Evolutionary conservation across 225 moss, liverwort and hornwort genomes (phyloP), one percentile per base, ranked within the genome.

Genomic region (Marchantia polymorpha): DNA sequence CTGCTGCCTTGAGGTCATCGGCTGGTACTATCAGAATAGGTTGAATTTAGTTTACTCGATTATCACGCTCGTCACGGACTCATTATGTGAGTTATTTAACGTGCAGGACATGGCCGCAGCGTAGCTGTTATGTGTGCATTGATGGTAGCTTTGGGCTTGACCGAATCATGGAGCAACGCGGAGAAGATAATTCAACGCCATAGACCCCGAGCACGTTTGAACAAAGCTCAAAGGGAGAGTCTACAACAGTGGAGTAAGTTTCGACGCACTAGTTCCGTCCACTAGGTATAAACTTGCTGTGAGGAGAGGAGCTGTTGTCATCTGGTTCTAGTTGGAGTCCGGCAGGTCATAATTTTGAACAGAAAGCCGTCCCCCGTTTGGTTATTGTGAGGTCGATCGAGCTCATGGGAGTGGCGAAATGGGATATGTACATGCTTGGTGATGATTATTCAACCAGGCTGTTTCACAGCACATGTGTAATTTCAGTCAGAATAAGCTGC

Each of bases 41-140:
- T 39, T 39, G 39, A 39, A 39, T 39, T 2, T 39, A 39, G 39
- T 39, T 39, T 39, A 39, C 39, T 39, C 39, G 39, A 69, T 1
- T 46, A 69, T 16, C 70, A 49, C 20, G 48, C 15, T 53, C 25
- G 13, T 22, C 11, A 25, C 13, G 25, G 27, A 27, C 52, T 74
- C 58, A 31, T 53, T 7, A 17, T 39, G 17, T 13, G 75, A 11
- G 0, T 75, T 6, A 16, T 53, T 8, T 48, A 7, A 52, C 49
- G 52, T 20, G 80, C 90, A 94, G 94, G 94, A 48, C 97, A 97
- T 60, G 97, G 97, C 29, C 93, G 97, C 63, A 97, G 97, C 74
- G 97, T 97, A 15, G 88, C 93, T 1, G 92, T 97, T 6, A 89
- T 93, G 92, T 97, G 97, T 69, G 94, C 94, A 26, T 64, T 96